phyloP scores from a whole-genome alignment of 352 stramenopile genomes.

The Aphanomyces cochlioides region DNA sequence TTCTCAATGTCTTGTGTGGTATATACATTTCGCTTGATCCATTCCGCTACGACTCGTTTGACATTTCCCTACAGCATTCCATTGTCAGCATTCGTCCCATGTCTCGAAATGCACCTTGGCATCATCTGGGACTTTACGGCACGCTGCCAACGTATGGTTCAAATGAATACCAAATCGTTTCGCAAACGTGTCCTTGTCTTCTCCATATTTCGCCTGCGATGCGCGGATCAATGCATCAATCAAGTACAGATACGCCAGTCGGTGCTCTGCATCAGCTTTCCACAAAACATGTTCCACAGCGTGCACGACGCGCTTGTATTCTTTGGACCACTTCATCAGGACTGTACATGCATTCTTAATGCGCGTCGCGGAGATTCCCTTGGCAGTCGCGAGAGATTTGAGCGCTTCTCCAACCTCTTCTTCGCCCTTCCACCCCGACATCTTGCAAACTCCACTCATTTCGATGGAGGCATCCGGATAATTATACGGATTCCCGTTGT shows the following conservation, averaged over 20 bases:
- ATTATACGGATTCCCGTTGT: background rate
- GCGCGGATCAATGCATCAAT: constrained; percentile 83
- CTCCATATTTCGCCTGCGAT: constrained; percentile 59
- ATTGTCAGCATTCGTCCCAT: constrained; percentile 18
- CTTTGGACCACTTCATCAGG: constrained; percentile 42
- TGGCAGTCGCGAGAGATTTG: constrained; percentile 59
- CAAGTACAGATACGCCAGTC: constrained; percentile 67
- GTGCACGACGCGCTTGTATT: constrained; percentile 85
- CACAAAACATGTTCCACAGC: constrained; percentile 82
- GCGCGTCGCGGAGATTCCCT: constrained; percentile 75
- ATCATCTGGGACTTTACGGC: constrained; percentile 64
- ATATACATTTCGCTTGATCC: constrained; percentile 70
- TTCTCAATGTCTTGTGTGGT: constrained; percentile 57
- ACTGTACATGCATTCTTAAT: constrained; percentile 44
- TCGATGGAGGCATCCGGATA: background rate
- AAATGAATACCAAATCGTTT: constrained; percentile 77
- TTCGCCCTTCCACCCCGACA: constrained; percentile 54
- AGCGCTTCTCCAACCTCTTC: constrained; percentile 65
- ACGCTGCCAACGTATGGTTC: constrained; percentile 60
- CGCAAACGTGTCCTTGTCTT: constrained; percentile 61
- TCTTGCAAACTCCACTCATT: constrained; percentile 20
- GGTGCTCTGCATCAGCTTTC: constrained; percentile 77
- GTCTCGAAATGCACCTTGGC: constrained; percentile 41
- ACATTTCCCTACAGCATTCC: constrained; percentile 45
- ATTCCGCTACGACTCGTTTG: constrained; percentile 71